Evolutionary conservation across 2,329 filamentous ascomycete genomes (phyloP), one percentile per base, ranked within the genome.

Genomic region (Microsporum audouinii): DNA sequence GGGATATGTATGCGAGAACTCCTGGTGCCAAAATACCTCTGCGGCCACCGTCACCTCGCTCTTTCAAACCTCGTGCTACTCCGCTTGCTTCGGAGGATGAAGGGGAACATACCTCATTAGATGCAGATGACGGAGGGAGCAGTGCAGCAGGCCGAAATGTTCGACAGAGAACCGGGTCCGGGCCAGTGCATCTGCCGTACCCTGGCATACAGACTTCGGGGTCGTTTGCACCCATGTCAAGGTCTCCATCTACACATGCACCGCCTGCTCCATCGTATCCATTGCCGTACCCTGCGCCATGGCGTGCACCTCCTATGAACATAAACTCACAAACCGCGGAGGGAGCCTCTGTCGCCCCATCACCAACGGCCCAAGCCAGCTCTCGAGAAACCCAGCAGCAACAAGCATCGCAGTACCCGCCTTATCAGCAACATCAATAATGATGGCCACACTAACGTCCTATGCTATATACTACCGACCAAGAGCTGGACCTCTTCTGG

Each of bases 1-100:
- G 73, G 8, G 73, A 76, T 2, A 49, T 64, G 17, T 61, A 62
- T 55, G 47, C 31, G 33, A 62, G 60, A n/a, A 59, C 60, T 17
- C 49, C 64, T 23, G 62, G 62, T n/a, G 29, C 60, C 3, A 39
- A 61, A 45, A 43, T 64, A 27, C 61, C 63, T 7, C 57, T 41
- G 31, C 63, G 63, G 29, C 65, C 65, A 1, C 36, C 41, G 14
- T 66, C 65, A 38, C 65, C 63, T 4, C 60, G 62, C 29, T 36
- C 41, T 10, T 47, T 58, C 14, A 57, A 57, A 34, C n/a, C 51
- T 12, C 39, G 39, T 31, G 17, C 58, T 23, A 39, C 47, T 6
- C 8, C 51, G 5, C 34, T 58, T 38, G 49, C 49, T 12, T 55
- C 59, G 2, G 56, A 63, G 36, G 51, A 60, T 3, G 62, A 61